Evolutionary conservation across 140 eudicot species (phyloP), one percentile per base, ranked within the genome.

Genomic region (Flaveria floridana): DNA sequence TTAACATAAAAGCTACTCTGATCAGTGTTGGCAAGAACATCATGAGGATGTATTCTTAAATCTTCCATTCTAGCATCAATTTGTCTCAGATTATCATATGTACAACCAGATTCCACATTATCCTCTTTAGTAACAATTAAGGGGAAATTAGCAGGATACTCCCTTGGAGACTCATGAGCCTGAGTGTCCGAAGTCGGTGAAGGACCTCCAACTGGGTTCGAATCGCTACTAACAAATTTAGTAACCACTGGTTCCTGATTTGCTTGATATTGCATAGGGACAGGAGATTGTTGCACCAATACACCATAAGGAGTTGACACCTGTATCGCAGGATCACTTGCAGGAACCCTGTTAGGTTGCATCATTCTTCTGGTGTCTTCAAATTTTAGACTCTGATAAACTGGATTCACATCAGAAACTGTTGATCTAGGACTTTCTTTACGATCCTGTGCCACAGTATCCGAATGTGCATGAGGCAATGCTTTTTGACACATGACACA

Each of bases 401-500:
- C 80, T 2, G 96, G 83, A 69, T 77, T 88, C 12, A 71, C 34
- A 46, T 88, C 96, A n/a, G 85, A 65, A 15, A 76, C 26, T 15
- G 84, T 72, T 50, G 85, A 76, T 59, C 76, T 78, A 48, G 88
- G 84, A 72, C 86, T 86, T 72, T 68, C 91, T 72, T 71, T 90
- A 28, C 53, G 80, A 46, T 84, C 90, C 64, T 94, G 96, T 68
- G 90, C 91, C 44, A 88, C 47, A 13, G 90, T 84, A 74, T 94
- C 99, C 1, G 99, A 94, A 82, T 94, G 99, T 34, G 97, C 95
- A 78, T 90, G 99, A 20, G 99, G 99, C 66, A 94, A 78, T 68
- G 88, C 92, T 76, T 90, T 94, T 42, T 88, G 96, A 81, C 99
- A 94, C 96, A 90, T 82, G 13, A 79, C 28, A 78, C 99, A 90